Conservation (phyloP, 2,329 filamentous ascomycete species). For the Phoma sp. region DNA sequence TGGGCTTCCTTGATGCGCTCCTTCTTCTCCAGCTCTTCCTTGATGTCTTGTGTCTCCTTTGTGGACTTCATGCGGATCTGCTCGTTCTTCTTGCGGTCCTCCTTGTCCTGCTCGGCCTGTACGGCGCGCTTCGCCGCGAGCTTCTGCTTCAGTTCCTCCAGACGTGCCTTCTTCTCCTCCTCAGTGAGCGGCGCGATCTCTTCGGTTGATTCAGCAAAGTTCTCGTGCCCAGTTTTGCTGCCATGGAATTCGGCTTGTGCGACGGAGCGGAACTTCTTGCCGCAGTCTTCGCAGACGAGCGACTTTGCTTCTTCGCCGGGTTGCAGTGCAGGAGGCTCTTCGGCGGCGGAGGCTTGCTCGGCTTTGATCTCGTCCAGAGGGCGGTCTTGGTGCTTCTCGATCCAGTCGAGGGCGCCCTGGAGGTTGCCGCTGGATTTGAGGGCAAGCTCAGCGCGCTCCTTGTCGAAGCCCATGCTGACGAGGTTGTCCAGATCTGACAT, state of each 20-base stretch:
- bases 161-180: conserved; percentile 83
- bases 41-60: conserved; percentile 85
- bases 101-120: conserved; percentile 76
- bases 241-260: conserved; percentile 90
- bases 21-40: conserved; percentile 86
- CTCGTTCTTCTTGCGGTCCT: conserved; percentile 86
- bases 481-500: conserved; percentile 67
- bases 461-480: conserved; percentile 79
- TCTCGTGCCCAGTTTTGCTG: conserved; percentile 84
- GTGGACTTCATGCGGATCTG: conserved; percentile 85
- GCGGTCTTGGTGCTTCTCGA: conserved; percentile 90
- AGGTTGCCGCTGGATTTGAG: conserved; percentile 83
- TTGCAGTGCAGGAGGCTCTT: conserved; percentile 70
- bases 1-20: conserved; percentile 92
- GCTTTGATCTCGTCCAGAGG: conserved; percentile 79
- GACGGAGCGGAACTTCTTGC: conserved; percentile 85
- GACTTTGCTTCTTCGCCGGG: conserved; percentile 77
- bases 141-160: conserved; percentile 76
- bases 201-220: conserved; percentile 93
- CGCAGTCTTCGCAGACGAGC: conserved; percentile 92
- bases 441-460: conserved; percentile 80
- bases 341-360: conserved; percentile 43
- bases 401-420: conserved; percentile 90
- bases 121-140: conserved; percentile 75
- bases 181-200: conserved; percentile 90